Evolutionary conservation across 768 basidiomycete species (phyloP), one percentile per base, ranked within the genome.

Genomic region (Pleurotus cornucopiae): DNA sequence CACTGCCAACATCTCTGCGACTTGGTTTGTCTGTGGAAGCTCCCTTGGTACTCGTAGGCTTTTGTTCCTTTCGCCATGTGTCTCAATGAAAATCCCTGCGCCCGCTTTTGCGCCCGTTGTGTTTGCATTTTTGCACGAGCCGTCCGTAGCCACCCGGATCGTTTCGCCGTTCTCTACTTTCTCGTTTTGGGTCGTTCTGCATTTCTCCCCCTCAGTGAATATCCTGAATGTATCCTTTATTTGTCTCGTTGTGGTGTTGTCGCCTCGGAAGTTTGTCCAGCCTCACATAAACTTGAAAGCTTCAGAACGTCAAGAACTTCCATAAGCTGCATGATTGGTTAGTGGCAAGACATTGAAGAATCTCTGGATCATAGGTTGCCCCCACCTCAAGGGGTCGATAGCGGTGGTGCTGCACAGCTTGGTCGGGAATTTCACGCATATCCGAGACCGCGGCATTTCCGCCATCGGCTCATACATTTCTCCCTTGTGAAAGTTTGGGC

Each of bases 21-120:
- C 44, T 47, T 68, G 62, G 47, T 66, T 66, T 7, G 67, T 55
- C 44, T 63, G 63, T 4, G 51, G 39, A 58, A n/a, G 59, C 20
- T 58, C 37, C 2, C 13, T 5, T 0, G 63, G 63, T 1, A 66
- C 26, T 3, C 57, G 6, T 0, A 63, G 47, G 5, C 59, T 43
- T 4, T 2, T 6, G 54, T 69, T 68, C n/a, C 57, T 21, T 1
- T 26, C 14, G 54, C 65, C 58, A 6, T 58, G 41, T 14, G 12
- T 46, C 2, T 6, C 38, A 5, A 20, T 4, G 37, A 39, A 54
- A 38, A 54, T 40, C 12, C 52, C 52, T 14, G 37, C 16, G 7
- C 52, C 52, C 41, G 51, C 51, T 20, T 38, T 53, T 39, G 51
- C 51, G 4, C 40, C 26, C 2, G 20, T 44, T 18, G 37, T 39